phyloP scores from a whole-genome alignment of 352 stramenopile species.

The Phytophthora pistaciae region DNA sequence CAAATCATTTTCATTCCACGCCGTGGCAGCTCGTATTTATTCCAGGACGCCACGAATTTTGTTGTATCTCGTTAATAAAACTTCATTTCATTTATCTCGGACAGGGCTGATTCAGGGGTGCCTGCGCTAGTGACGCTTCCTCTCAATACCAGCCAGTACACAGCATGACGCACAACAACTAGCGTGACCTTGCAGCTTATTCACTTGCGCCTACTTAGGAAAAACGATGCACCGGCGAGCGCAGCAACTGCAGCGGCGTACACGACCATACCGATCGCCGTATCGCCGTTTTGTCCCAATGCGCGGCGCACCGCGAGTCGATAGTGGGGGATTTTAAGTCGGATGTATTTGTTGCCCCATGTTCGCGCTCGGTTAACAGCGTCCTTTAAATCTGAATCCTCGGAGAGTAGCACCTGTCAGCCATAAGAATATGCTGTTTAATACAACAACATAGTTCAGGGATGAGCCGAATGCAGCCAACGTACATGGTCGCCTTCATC shows the following conservation, averaged over 20 bases:
- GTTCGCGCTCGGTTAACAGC: conserved; percentile 78
- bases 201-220: conserved; percentile 75
- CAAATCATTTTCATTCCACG: conserved; percentile 8
- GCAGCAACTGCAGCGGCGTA: conserved; percentile 80
- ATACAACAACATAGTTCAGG: conserved; percentile 8
- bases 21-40: conserved; percentile 49
- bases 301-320: conserved; percentile 52
- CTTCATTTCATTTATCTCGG: conserved; percentile 24
- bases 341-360: conserved; percentile 89
- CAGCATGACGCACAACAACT: conserved; percentile 10
- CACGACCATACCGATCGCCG: conserved; percentile 77
- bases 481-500: conserved; percentile 84
- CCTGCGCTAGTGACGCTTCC: neutral
- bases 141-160: neutral
- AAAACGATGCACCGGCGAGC: conserved; percentile 82
- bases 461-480: conserved; percentile 18
- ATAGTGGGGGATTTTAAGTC: conserved; percentile 69
- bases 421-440: conserved; percentile 1
- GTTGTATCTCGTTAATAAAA: conserved; percentile 28
- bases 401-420: conserved; percentile 75
- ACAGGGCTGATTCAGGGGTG: neutral
- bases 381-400: conserved; percentile 84
- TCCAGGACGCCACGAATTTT: conserved; percentile 31
- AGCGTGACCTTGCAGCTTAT: neutral
- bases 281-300: conserved; percentile 57